phyloP scores from a whole-genome alignment of 2,329 filamentous ascomycete species.

The Beauveria asiatica region DNA sequence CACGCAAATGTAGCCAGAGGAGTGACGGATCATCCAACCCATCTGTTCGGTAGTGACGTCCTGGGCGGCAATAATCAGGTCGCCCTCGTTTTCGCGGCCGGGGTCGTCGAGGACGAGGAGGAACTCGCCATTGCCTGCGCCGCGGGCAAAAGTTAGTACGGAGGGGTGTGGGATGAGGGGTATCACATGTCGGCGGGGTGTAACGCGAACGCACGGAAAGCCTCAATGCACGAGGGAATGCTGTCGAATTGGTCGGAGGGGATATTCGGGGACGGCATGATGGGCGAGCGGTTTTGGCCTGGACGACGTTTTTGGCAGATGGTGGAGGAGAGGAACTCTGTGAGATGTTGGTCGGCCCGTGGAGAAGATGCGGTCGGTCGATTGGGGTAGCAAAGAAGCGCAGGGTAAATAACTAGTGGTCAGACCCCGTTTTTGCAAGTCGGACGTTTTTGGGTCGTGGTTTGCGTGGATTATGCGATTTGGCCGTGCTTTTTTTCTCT shows the following conservation, averaged over 20 bases:
- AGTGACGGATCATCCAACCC: slow-evolving; percentile 91
- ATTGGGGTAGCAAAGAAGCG: neutral
- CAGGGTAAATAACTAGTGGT: neutral
- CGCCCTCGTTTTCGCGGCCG: slow-evolving; percentile 93
- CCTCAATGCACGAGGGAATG: slow-evolving; percentile 55
- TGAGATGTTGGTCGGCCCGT: too few relatives aligned
- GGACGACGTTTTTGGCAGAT: neutral
- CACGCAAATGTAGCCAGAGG: slow-evolving; percentile 84
- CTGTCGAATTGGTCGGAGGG: slow-evolving; percentile 50
- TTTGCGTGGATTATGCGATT: neutral
- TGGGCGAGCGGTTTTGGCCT: slow-evolving; percentile 10
- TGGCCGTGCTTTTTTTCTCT: neutral
- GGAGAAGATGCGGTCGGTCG: neutral
- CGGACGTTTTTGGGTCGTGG: neutral
- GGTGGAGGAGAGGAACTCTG: neutral
- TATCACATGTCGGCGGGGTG: slow-evolving; percentile 1
- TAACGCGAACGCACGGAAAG: slow-evolving; percentile 53
- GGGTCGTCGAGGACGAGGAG: slow-evolving; percentile 91
- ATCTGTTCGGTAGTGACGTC: slow-evolving; percentile 81
- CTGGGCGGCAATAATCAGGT: slow-evolving; percentile 88
- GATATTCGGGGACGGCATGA: slow-evolving; percentile 45
- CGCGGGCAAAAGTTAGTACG: neutral
- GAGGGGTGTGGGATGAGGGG: neutral
- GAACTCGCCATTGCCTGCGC: slow-evolving; percentile 71
- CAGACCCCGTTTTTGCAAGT: slow-evolving; percentile 2